phyloP scores from a whole-genome alignment of 1,284 basidiomycete genomes.

The Ganoderma lingzhi region DNA sequence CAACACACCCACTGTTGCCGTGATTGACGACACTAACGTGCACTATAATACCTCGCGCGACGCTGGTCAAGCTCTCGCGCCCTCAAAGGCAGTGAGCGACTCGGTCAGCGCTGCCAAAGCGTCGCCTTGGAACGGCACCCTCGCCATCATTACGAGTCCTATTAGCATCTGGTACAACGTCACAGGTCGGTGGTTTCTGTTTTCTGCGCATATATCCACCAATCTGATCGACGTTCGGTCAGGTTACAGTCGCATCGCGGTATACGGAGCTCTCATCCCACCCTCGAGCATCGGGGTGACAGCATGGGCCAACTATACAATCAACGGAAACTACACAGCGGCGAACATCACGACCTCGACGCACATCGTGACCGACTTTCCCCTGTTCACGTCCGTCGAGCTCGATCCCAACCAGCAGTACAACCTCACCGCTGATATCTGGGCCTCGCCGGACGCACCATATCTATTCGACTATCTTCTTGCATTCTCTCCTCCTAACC shows the following conservation, averaged over 20 bases:
- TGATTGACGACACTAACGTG: constrained; percentile 15
- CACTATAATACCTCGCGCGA: constrained; percentile 12
- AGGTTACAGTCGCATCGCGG: constrained; percentile 13
- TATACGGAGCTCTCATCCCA: constrained; percentile 13
- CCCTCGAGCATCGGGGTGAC: neutral
- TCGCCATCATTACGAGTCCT: constrained; percentile 7
- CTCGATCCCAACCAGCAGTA: constrained; percentile 8
- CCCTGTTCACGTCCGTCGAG: constrained; percentile 13
- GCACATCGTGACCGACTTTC: constrained; percentile 15
- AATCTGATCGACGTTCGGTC: neutral
- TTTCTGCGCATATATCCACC: neutral
- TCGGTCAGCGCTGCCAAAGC: neutral
- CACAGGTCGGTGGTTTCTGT: constrained; percentile 2
- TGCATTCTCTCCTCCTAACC: neutral
- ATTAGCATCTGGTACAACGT: constrained; percentile 11
- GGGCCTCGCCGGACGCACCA: constrained; percentile 6
- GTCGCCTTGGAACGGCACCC: neutral
- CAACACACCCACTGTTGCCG: neutral
- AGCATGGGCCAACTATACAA: constrained; percentile 14
- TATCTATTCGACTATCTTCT: constrained; percentile 18
- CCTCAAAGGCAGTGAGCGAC: neutral
- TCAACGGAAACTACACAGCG: constrained; percentile 6
- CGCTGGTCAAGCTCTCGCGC: neutral
- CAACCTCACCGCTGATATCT: constrained; percentile 9
- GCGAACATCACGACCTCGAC: constrained; percentile 1